Evolutionary conservation across 2,329 filamentous ascomycete species (phyloP).

Genomic region (Verticillium longisporum): DNA sequence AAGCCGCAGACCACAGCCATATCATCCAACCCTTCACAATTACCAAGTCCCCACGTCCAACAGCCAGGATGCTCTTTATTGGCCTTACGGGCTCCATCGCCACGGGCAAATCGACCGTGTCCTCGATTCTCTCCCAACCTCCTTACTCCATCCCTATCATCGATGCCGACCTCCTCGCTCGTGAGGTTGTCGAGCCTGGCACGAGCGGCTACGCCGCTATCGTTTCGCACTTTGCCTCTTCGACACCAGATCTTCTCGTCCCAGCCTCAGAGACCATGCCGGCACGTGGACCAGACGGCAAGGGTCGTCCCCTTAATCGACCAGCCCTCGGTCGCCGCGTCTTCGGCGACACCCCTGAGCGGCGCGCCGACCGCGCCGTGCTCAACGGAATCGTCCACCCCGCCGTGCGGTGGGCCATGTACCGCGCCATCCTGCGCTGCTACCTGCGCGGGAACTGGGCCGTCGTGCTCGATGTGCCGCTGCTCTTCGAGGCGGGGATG

Average conservation of each 20-base stretch:
- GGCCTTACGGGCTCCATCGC: slow-evolving; percentile 96
- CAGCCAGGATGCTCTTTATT: slow-evolving; percentile 74
- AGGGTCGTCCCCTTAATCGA: slow-evolving; percentile 73
- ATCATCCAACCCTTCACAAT: background rate
- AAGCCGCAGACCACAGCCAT: background rate
- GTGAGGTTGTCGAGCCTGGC: slow-evolving; percentile 89
- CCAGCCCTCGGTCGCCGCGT: slow-evolving; percentile 78
- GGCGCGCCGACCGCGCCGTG: slow-evolving; percentile 62
- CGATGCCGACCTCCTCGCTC: slow-evolving; percentile 88
- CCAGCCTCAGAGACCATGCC: slow-evolving; percentile 45
- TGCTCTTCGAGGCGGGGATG: slow-evolving; percentile 84
- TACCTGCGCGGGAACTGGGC: slow-evolving; percentile 79
- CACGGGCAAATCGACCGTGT: slow-evolving; percentile 96
- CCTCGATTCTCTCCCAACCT: slow-evolving; percentile 67
- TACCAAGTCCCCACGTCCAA: background rate
- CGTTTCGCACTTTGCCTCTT: slow-evolving; percentile 70
- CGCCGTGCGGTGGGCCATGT: slow-evolving; percentile 78
- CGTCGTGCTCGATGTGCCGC: slow-evolving; percentile 83
- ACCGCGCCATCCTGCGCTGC: slow-evolving; percentile 61
- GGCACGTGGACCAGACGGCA: slow-evolving; percentile 47
- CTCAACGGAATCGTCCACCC: slow-evolving; percentile 92
- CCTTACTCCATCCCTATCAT: slow-evolving; percentile 87
- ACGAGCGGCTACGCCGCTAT: slow-evolving; percentile 79
- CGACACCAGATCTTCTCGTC: slow-evolving; percentile 79
- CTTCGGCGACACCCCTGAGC: slow-evolving; percentile 72